Base-by-base conservation (phyloP, 192 early-diverging fungal species). In the Entomortierella parvispora region DNA sequence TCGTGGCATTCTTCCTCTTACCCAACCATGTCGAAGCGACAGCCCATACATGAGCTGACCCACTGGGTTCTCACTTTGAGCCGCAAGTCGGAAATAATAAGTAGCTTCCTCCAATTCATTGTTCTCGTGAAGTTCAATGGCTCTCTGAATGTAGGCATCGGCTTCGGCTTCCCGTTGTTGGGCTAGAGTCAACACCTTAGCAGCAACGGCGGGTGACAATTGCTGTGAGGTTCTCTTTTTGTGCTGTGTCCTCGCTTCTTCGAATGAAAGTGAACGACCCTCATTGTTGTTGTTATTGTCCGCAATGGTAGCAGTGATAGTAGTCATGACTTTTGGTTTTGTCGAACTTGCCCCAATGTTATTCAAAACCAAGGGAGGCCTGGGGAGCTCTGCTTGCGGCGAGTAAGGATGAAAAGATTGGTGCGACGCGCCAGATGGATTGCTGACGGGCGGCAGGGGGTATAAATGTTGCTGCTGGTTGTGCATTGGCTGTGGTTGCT, bases 21-120 rank as follows among this genome's bases (percentile, higher is more conserved):
- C 91, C 93, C 93, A 94, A 28, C 93, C 93, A 66, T 94, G 93
- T 14, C 93, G 82, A 2, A 93, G 71, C 9, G 93, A 92, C 20
- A 94, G 79, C 17, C 91, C 93, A 67, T 90, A 93, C 66, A 94
- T 85, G 64, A 94, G 88, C 85, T 92, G 88, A 22, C 93, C 91
- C 4, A 94, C 75, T 4, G 91, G 91, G 58, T 82, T 87, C 37
- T 88, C 80, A 54, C 81, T 79, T 25, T 87, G 82, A 17, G 93
- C 91, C 3, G 91, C 93, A n/a, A 87, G 62, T 52, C 84, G 85
- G 67, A 94, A 94, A 57, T 89, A 90, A 26, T 83, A 80, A 0
- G 91, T 90, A 4, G 93, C 91, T 32, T 92, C 91, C 33, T 88
- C 90, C 9, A 94, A 71, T 59, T 93, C 87, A 42, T 89, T 89